These are phyloP conservation scores for Syzygium oleosum DNA, from an alignment of 345 rosid species.

Conservation along the genomic window DNA sequence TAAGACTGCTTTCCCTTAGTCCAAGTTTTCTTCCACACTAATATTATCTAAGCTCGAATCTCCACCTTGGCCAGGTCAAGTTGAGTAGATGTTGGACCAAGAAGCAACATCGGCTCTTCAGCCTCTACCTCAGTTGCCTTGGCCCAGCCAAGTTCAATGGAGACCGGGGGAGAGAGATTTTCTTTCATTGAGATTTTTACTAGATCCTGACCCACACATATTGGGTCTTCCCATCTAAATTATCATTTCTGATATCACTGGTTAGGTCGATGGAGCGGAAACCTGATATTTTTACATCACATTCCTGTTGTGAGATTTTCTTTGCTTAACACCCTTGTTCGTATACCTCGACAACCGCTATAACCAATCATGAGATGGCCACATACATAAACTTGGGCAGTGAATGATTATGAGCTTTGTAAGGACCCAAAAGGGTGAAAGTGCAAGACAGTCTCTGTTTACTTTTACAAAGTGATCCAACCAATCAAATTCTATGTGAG, in stretches of 20 bases:
- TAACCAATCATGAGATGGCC: neutral
- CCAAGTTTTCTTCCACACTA: neutral
- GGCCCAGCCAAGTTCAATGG: neutral
- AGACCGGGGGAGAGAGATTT: neutral
- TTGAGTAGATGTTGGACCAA: neutral
- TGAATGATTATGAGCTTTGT: neutral
- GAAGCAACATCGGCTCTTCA: neutral
- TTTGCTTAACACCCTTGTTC: neutral
- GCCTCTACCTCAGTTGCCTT: neutral
- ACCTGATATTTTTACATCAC: neutral
- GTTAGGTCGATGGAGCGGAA: neutral
- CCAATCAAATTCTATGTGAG: neutral
- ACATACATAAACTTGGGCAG: neutral
- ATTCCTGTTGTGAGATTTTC: neutral
- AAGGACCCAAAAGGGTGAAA: neutral
- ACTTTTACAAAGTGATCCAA: neutral
- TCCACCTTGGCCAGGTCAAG: neutral
- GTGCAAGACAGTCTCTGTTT: neutral
- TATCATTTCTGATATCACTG: neutral
- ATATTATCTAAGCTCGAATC: neutral
- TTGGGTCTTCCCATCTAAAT: neutral
- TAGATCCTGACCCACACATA: neutral
- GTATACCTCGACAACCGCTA: neutral
- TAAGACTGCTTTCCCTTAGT: neutral
- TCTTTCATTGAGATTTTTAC: neutral